Percentiles rank a stretch among this genome's conserved stretches.
These are phyloP conservation scores for Cercospora sp. DNA, from an alignment of 2,329 filamentous ascomycete genomes.

Conservation along the genomic window DNA sequence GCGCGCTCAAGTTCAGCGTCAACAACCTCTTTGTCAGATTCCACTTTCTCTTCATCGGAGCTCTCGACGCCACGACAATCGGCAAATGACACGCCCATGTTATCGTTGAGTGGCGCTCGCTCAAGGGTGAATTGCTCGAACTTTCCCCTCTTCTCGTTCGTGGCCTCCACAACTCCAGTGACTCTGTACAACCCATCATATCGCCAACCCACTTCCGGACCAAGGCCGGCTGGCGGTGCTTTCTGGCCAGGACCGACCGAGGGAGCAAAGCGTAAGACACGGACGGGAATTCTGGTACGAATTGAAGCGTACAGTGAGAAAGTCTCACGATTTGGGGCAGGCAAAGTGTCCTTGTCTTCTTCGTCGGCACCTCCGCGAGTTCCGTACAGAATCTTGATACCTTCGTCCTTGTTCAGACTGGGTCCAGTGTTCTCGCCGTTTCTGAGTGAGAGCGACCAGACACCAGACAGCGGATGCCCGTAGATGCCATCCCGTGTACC, in stretches of 20 bases:
- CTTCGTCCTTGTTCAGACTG: not conserved
- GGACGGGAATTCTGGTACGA: not conserved
- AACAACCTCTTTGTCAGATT: not conserved
- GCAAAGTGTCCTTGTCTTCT: not conserved
- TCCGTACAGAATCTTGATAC: not conserved
- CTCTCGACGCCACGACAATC: not conserved
- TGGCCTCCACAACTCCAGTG: not conserved
- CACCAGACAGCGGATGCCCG: not conserved
- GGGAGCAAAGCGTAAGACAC: not conserved
- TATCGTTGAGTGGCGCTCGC: not conserved
- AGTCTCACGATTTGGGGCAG: not conserved
- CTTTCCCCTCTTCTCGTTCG: not conserved
- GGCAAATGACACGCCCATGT: not conserved
- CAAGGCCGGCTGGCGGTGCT: not conserved
- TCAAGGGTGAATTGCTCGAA: not conserved
- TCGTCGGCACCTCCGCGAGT: not conserved
- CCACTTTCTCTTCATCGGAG: not conserved
- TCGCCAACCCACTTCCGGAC: not conserved
- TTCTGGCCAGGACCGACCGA: too few relatives aligned
- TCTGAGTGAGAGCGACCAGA: not conserved
- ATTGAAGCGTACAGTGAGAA: not conserved
- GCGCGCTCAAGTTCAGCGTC: not conserved
- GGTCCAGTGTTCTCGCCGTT: too few relatives aligned
- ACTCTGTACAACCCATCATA: not conserved
- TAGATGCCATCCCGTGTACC: not conserved